Evolutionary conservation across 805 yeast genomes (phyloP), one percentile per base, ranked within the genome.

Genomic region (Sporopachydermia quercuum): DNA sequence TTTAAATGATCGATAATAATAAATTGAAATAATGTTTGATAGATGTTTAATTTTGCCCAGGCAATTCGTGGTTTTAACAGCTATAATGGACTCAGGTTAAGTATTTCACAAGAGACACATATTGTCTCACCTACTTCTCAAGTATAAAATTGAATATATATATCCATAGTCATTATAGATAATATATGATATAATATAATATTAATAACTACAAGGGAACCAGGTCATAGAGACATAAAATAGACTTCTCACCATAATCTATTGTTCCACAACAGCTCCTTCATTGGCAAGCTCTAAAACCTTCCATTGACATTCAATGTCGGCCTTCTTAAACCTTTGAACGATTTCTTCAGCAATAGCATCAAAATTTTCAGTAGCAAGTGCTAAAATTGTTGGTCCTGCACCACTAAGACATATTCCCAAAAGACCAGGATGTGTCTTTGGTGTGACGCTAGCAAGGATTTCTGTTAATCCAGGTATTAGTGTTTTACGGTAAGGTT

Each of bases 381-480:
- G 69, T 35, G 95, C 94, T 46, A 91, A 65, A 42, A 91, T 87
- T 4, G 98, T 91, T 42, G 98, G 98, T 5, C 98, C 98, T 4
- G 98, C 98, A 40, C 98, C 98, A 18, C 94, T 81, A 43, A 91
- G 68, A 57, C 98, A 91, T 50, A 91, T 84, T 39, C 98, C 98
- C 43, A 91, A 68, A 37, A 87, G 67, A 3, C 96, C 96, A 1
- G 79, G 78, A 55, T 83, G 82, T 4, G 82, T 66, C 36, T 71
- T 68, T 35, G 97, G 95, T 0, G 93, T 83, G 39, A 91, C 78
- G 11, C 80, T 68, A 4, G 75, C 65, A 49, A 91, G 68, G 38
- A 91, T 84, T 45, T 83, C 85, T 6, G 79, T 68, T 41, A 91
- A 69, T 0, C 97, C 98, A 3, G 98, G 98, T 42, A 91, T 84